These are phyloP conservation scores for Saccharomycopsis sp. DNA, from an alignment of 805 yeast species.

Conservation along the genomic window DNA sequence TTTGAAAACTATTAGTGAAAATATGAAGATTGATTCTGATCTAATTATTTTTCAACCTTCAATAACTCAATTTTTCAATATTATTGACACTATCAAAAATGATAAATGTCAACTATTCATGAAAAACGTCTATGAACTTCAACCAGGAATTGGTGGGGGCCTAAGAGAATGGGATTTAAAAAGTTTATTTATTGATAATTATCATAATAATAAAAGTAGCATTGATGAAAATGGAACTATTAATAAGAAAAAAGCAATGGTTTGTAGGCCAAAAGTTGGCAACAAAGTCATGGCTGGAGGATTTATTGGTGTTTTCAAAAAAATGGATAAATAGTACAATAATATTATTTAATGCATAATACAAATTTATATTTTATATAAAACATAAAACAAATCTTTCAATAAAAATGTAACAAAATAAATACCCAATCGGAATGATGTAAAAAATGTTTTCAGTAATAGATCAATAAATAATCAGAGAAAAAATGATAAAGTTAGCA, in stretches of 20 bases:
- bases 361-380: too few species aligned
- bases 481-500: too few species aligned
- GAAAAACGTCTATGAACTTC: conserved; percentile 31
- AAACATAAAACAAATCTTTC: too few species aligned
- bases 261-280: conserved; percentile 43
- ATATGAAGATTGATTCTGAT: conserved; percentile 32
- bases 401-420: too few species aligned
- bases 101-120: conserved; percentile 24
- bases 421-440: too few species aligned
- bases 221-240: neutral
- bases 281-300: conserved; percentile 40
- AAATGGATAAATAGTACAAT: conserved; percentile 17
- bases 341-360: too few species aligned
- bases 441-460: too few species aligned
- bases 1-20: conserved; percentile 24
- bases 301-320: conserved; percentile 35
- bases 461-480: too few species aligned
- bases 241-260: conserved; percentile 29
- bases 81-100: conserved; percentile 24
- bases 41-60: conserved; percentile 38
- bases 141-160: conserved; percentile 42
- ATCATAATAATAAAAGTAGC: conserved; percentile 11
- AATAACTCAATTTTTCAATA: conserved; percentile 36
- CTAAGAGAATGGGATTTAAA: conserved; percentile 42
- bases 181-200: conserved; percentile 27